Conservation (phyloP, 345 rosid species). For the Stellera chamaejasme region DNA sequence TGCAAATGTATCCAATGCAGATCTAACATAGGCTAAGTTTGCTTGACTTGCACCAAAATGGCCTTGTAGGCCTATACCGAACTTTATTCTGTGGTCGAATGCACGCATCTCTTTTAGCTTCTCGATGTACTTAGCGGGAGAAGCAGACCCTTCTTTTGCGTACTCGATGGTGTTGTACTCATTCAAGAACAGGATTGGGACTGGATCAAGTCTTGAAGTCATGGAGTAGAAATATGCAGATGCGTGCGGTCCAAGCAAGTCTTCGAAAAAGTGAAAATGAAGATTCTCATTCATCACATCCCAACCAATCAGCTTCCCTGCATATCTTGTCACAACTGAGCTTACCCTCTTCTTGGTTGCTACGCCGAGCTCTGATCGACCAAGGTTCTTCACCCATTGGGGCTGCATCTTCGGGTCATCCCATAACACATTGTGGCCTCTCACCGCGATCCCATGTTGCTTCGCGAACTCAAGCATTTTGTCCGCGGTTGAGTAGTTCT, state of each 20-base stretch:
- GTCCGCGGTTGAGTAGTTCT: constrained; percentile 60
- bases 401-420: constrained; percentile 56
- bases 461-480: constrained; percentile 46
- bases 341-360: constrained; percentile 45
- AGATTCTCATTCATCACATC: constrained; percentile 82
- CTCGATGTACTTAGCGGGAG: constrained; percentile 29
- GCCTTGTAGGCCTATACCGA: constrained; percentile 77
- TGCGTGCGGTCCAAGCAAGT: constrained; percentile 51
- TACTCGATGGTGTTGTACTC: constrained; percentile 71
- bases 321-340: constrained; percentile 61
- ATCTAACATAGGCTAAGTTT: constrained; percentile 69
- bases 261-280: constrained; percentile 74
- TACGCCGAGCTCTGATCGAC: constrained; percentile 22
- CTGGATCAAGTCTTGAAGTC: constrained; percentile 46
- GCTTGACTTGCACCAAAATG: constrained; percentile 46
- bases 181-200: constrained; percentile 52
- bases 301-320: constrained; percentile 68
- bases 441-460: constrained; percentile 36
- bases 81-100: constrained; percentile 25
- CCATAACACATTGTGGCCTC: constrained; percentile 91
- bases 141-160: constrained; percentile 21
- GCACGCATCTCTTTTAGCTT: constrained; percentile 43
- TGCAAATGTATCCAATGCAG: constrained; percentile 50
- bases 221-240: constrained; percentile 35
- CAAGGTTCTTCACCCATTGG: constrained; percentile 49